Base-by-base conservation (phyloP, 345 rosid genomes). In the Dimocarpus longan region DNA sequence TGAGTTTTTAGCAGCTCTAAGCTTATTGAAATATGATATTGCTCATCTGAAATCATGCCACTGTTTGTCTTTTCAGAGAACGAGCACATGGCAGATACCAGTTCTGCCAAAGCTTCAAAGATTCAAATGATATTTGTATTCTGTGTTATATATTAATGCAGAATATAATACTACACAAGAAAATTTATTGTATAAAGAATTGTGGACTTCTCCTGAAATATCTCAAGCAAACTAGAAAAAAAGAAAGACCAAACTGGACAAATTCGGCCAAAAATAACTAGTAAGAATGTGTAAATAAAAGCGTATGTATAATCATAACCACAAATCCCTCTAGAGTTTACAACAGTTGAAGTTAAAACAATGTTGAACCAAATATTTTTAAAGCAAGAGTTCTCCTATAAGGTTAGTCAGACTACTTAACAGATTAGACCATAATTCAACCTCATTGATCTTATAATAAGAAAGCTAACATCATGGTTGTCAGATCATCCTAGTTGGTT, bases 91-190 rank as follows among this genome's bases (percentile, higher is more conserved):
- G 65, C 24, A 60, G 65, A 16, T 21, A 46, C n/a, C 16, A 44
- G 22, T 12, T 74, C 74, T 32, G 43, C 64, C 39, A 10, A 73
- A 75, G 57, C 44, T 69, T 59, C 57, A 64, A 16, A 59, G 22
- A 21, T 13, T 28, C 8, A 44, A 68, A 28, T 65, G 39, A 28
- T 26, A 57, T 43, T 4, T 54, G 37, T 39, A 3, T 76, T 66
- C 8, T 22, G 40, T 76, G 46, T 43, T 66, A 26, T 52, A 24
- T 76, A 73, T 76, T 68, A n/a, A 7, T 22, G 46, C 57, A 18
- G 50, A 70, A 68, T 75, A 15, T 6, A 22, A 32, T 28, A 32
- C 18, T 26, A 8, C 43, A 40, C 40, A 21, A 11, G 26, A 16
- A 13, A 42, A 19, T 6, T 54, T 15, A 15, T 16, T 3, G 59